A percentile compares a stretch with the other conserved stretches of the same genome.
Evolutionary conservation across 2,329 filamentous ascomycete genomes (phyloP).

Genomic region (Colletotrichum sp.): DNA sequence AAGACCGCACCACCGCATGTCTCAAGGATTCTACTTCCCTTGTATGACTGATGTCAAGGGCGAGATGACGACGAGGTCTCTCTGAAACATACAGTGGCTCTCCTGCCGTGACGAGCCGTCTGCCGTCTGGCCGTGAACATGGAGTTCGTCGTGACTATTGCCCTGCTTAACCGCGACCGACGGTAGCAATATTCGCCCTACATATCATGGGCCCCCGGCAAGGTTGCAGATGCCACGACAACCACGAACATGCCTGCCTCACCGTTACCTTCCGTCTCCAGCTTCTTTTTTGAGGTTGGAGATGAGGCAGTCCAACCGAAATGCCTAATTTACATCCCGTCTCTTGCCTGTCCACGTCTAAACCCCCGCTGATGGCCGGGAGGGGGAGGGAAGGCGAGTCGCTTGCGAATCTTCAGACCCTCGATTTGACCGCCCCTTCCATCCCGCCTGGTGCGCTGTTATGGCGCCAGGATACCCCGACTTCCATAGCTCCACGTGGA

Average conservation of each 20-base stretch:
- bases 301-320: neutral
- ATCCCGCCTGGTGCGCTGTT: neutral
- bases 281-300: neutral
- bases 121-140: neutral
- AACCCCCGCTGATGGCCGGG: neutral
- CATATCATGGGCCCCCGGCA: neutral
- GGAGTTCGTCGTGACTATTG: neutral
- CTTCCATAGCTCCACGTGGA: conserved; percentile 7
- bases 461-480: conserved; percentile 4
- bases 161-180: neutral
- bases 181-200: neutral
- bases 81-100: neutral
- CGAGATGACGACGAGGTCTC: neutral
- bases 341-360: neutral
- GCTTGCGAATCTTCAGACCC: neutral
- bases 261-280: neutral
- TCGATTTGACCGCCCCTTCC: neutral
- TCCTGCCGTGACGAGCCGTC: neutral
- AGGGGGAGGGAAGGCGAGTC: neutral
- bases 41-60: neutral
- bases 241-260: neutral
- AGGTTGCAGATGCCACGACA: neutral
- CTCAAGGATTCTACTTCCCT: neutral
- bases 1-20: neutral
- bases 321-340: neutral